Base-by-base conservation (phyloP, 208 protist genomes). In the Leishmania major region DNA sequence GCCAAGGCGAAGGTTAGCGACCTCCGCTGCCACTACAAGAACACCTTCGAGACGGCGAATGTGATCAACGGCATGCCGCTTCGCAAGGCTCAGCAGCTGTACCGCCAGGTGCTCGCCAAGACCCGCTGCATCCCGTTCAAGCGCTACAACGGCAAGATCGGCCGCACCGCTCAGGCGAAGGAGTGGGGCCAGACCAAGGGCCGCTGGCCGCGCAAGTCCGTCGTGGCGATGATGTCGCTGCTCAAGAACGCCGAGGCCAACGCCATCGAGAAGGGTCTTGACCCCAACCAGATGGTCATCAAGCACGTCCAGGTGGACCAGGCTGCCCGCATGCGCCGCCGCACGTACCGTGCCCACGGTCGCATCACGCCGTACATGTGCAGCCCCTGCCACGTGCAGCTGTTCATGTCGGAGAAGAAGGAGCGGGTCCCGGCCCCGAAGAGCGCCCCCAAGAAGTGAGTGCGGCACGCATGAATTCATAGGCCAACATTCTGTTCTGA, bases 271-370 rank as follows among this genome's bases (percentile, higher is more conserved):
- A 99, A 99, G 89, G 95, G 95, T 55, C 89, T 99, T 49, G 90
- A 99, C 87, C 90, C 94, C 81, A 92, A 92, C 83, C 95, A 95
- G 88, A 96, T 99, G 89, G 82, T 96, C 81, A 91, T 99, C 83
- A 95, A 96, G 83, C 97, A 99, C 92, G 89, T 98, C 71, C 92
- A 98, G 88, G 97, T 98, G 31, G 92, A 99, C 78, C 79, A 96
- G 87, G 98, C 97, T 70, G 83, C 91, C 75, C 93, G 91, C 84
- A 94, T 97, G 88, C 94, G 98, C 82, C 94, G 98, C 88, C 93
- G 97, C 86, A 98, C 97, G 62, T 99, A 98, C 91, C 94, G 98
- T 88, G 98, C 98, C 70, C 98, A 99, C 88, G 98, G 98, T 77
- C 94, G 97, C 86, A 99, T 99, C 81, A 90, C 90, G 35, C 94